These are phyloP conservation scores for Thalassia testudinum DNA, from an alignment of 116 monocot genomes.

Conservation along the genomic window DNA sequence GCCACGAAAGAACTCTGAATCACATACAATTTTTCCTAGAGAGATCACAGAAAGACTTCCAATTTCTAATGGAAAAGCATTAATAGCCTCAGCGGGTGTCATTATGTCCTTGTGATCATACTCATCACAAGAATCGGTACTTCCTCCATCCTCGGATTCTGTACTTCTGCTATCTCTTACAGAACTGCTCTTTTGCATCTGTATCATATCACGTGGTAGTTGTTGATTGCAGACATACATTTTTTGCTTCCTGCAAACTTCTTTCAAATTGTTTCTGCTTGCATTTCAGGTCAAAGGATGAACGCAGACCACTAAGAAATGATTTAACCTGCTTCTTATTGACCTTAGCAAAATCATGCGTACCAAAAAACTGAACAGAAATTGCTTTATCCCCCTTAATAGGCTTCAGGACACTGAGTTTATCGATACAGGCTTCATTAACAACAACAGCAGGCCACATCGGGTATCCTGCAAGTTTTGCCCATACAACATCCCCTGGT, in stretches of 20 bases:
- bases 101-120: constrained; percentile 15
- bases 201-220: constrained; percentile 71
- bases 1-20: constrained; percentile 69
- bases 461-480: constrained; percentile 91
- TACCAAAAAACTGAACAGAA: constrained; percentile 94
- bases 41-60: constrained; percentile 55
- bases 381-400: constrained; percentile 36
- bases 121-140: constrained; percentile 20
- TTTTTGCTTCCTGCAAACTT: constrained; percentile 87
- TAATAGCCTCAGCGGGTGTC: constrained; percentile 10
- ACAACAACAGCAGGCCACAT: constrained; percentile 92
- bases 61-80: constrained; percentile 41
- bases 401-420: constrained; percentile 32
- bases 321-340: constrained; percentile 57
- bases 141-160: constrained; percentile 5
- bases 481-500: constrained; percentile 92
- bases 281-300: constrained; percentile 83
- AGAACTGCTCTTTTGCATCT: constrained; percentile 25
- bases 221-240: constrained; percentile 88
- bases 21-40: constrained; percentile 61
- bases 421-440: constrained; percentile 47
- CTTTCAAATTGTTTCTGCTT: constrained; percentile 61
- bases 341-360: constrained; percentile 99
- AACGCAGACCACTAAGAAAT: constrained; percentile 75
- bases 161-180: constrained; percentile 14